Evolutionary conservation across 495 filamentous ascomycete species (phyloP).

Genomic region (Aspergillus homomorphus): DNA sequence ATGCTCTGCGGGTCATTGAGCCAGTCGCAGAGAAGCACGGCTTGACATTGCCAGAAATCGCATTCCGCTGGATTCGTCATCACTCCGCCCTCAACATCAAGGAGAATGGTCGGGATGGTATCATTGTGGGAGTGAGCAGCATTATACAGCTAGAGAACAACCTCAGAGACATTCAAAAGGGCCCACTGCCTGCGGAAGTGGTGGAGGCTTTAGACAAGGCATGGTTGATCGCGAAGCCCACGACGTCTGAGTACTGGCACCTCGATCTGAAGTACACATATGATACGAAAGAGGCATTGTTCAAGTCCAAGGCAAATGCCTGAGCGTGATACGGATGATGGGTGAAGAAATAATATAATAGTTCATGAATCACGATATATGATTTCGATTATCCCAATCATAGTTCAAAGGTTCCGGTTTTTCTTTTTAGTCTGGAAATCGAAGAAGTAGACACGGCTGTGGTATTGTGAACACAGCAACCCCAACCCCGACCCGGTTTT

Average conservation of each 20-base stretch:
- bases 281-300: conserved; percentile 65
- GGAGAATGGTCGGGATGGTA: conserved; percentile 68
- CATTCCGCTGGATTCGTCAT: conserved; percentile 76
- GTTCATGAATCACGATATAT: neutral
- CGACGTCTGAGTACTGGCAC: conserved; percentile 75
- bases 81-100: conserved; percentile 77
- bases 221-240: conserved; percentile 59
- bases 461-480: no score
- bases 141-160: conserved; percentile 73
- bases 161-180: conserved; percentile 75
- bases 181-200: conserved; percentile 81
- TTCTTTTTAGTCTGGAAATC: neutral
- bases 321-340: neutral
- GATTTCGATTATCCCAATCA: neutral
- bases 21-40: conserved; percentile 68
- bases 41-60: conserved; percentile 77
- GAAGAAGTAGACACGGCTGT: neutral
- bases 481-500: no score
- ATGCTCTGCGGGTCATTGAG: conserved; percentile 71
- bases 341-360: neutral
- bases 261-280: conserved; percentile 72
- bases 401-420: neutral
- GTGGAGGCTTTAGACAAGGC: conserved; percentile 77
- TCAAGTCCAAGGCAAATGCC: conserved; percentile 35
- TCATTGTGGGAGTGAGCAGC: conserved; percentile 77